These are phyloP conservation scores for Lactarius sp. DNA, from an alignment of 768 basidiomycete genomes.

Conservation along the genomic window DNA sequence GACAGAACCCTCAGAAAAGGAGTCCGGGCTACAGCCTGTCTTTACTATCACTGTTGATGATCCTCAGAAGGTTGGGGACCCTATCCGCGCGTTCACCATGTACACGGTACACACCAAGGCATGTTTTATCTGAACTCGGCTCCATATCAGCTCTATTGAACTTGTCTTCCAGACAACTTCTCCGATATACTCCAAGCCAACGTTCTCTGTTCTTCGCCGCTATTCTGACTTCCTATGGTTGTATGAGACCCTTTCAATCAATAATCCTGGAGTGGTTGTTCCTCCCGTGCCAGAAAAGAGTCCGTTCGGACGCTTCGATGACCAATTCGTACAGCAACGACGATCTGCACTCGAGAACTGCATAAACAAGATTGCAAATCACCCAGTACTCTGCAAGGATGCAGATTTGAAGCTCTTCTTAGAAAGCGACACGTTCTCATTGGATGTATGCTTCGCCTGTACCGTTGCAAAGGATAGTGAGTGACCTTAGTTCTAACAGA, in stretches of 20 bases:
- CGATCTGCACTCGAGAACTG: slow-evolving; percentile 83
- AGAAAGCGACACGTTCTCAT: slow-evolving; percentile 85
- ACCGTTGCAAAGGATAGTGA: background rate
- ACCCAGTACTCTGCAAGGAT: slow-evolving; percentile 86
- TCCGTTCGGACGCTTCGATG: slow-evolving; percentile 87
- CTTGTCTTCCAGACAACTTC: slow-evolving; percentile 64
- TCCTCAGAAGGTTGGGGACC: slow-evolving; percentile 95
- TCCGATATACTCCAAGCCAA: slow-evolving; percentile 71
- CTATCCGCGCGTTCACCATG: slow-evolving; percentile 89
- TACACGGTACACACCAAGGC: slow-evolving; percentile 93
- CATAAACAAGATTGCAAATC: slow-evolving; percentile 88
- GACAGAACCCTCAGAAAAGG: slow-evolving; percentile 25
- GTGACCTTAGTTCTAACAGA: slow-evolving; percentile 41
- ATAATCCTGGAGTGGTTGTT: slow-evolving; percentile 96
- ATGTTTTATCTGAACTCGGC: slow-evolving; percentile 27
- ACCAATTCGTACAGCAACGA: slow-evolving; percentile 85
- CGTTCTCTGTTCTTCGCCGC: slow-evolving; percentile 92
- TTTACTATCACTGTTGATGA: slow-evolving; percentile 93
- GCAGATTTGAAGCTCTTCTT: slow-evolving; percentile 84
- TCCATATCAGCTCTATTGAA: background rate
- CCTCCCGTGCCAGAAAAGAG: slow-evolving; percentile 97
- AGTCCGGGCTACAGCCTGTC: slow-evolving; percentile 56
- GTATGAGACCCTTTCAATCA: slow-evolving; percentile 78
- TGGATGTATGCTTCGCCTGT: slow-evolving; percentile 61
- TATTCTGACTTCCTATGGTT: slow-evolving; percentile 99